phyloP scores from a whole-genome alignment of 345 rosid genomes.

The Linum lewisii region DNA sequence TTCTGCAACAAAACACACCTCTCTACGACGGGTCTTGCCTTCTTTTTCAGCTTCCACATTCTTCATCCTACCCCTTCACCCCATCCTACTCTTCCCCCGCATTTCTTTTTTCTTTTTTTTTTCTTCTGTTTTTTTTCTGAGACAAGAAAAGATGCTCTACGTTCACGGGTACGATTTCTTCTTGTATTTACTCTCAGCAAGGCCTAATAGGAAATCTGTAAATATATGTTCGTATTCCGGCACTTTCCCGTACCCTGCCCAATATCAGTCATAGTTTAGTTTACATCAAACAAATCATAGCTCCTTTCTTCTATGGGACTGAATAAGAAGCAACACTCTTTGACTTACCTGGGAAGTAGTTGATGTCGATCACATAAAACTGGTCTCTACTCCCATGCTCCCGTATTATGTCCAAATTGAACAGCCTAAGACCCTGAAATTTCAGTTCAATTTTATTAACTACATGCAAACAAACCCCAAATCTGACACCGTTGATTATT shows the following conservation, averaged over 20 bases:
- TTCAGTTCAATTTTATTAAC: conserved; percentile 1
- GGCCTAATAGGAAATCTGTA: conserved; percentile 63
- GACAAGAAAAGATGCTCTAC: not conserved
- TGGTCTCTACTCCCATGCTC: conserved; percentile 63
- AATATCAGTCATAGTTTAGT: not conserved
- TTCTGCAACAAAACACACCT: too few relatives aligned
- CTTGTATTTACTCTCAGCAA: conserved; percentile 43
- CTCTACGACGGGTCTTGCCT: too few relatives aligned
- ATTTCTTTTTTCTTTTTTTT: not conserved
- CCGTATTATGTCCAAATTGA: conserved; percentile 70
- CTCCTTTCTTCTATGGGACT: too few relatives aligned
- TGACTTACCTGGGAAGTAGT: conserved; percentile 70
- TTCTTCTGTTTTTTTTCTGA: not conserved
- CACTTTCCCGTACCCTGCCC: conserved; percentile 78
- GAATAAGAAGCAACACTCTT: not conserved
- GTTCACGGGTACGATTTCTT: conserved; percentile 19
- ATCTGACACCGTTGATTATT: too few relatives aligned
- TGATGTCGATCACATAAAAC: conserved; percentile 69
- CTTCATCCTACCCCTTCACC: not conserved
- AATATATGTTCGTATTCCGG: conserved; percentile 72
- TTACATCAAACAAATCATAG: not conserved
- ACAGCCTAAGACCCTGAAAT: conserved; percentile 56
- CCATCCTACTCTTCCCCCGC: not conserved
- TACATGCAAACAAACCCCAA: not conserved
- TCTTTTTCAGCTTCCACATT: conserved; percentile 9